Base-by-base conservation (phyloP, 2,329 filamentous ascomycete genomes). In the Stromatinia cepivora region DNA sequence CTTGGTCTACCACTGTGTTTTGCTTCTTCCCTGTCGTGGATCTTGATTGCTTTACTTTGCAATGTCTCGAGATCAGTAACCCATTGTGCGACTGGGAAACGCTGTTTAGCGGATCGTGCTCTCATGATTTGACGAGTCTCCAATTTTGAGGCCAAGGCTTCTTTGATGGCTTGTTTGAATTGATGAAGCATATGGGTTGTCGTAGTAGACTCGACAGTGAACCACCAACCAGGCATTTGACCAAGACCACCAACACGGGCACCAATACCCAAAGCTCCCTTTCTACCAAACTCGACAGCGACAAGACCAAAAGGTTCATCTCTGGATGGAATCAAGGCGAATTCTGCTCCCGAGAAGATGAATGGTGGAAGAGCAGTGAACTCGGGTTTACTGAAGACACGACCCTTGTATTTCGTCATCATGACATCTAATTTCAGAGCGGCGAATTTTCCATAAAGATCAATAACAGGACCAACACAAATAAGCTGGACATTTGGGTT, bases 191-290 rank as follows among this genome's bases (percentile, higher is more conserved):
- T 79, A 79, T 90, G 88, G 56, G 83, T 83, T 0, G 87, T 88
- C 1, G 86, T 86, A 8, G 84, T 87, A 0, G 87, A 89, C 76
- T 90, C 88, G 69, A 90, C 85, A 0, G 88, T 90, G 77, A 86
- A 90, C 88, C 88, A 90, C 85, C 88, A 90, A 34, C 88, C 88
- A 28, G 88, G 88, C 88, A 90, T 90, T 75, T 89, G 86, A n/a
- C 88, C 87, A 31, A 90, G 82, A 67, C 88, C 88, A 73, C 88
- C 88, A 50, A 90, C 88, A 67, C 87, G 83, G 50, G 88, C 86
- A 58, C 88, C 88, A 69, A 90, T 87, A 73, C 88, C 88, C 56
- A 90, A 82, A 28, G 88, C 88, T 74, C 88, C 88, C 77, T 90
- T 90, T 34, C 88, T 83, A 69, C 88, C 88, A 72, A 90, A 90